Conservation (phyloP, 2,329 filamentous ascomycete genomes). For the Gaeumannomyces sp. region DNA sequence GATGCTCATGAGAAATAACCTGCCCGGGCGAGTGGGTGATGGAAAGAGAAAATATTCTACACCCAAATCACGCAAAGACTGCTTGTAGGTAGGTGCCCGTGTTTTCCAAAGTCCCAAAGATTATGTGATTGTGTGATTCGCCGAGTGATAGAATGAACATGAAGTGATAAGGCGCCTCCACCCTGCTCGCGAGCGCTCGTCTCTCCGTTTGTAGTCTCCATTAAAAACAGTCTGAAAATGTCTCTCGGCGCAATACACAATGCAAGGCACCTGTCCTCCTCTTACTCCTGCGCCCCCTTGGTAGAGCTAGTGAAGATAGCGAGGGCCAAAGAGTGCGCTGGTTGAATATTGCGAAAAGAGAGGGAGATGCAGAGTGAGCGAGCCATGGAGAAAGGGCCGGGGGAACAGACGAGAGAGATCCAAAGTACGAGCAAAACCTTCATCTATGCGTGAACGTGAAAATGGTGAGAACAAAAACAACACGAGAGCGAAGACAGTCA, state of each 20-base stretch:
- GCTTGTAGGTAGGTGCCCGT: background rate
- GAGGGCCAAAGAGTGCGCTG: background rate
- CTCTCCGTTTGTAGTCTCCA: background rate
- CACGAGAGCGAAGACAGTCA: constrained; percentile 3
- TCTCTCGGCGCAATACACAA: background rate
- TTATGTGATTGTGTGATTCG: background rate
- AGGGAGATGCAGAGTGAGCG: background rate
- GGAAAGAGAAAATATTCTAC: no score
- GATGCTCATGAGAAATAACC: no score
- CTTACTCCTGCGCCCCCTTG: background rate
- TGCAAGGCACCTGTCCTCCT: background rate
- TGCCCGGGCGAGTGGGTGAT: no score
- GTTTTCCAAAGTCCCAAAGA: background rate
- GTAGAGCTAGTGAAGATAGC: background rate
- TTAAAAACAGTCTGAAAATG: background rate
- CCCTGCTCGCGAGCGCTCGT: no score
- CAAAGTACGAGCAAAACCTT: constrained; percentile 6
- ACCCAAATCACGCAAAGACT: background rate
- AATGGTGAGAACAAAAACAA: background rate
- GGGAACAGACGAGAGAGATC: background rate
- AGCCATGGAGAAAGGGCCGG: background rate
- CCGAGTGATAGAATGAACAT: background rate
- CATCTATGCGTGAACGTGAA: constrained; percentile 11
- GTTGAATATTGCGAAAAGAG: background rate
- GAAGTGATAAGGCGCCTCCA: background rate